A percentile compares a stretch with the other conserved stretches of the same genome.
Conservation (phyloP, 2,329 filamentous ascomycete species). For the Colletotrichum graminicola region DNA sequence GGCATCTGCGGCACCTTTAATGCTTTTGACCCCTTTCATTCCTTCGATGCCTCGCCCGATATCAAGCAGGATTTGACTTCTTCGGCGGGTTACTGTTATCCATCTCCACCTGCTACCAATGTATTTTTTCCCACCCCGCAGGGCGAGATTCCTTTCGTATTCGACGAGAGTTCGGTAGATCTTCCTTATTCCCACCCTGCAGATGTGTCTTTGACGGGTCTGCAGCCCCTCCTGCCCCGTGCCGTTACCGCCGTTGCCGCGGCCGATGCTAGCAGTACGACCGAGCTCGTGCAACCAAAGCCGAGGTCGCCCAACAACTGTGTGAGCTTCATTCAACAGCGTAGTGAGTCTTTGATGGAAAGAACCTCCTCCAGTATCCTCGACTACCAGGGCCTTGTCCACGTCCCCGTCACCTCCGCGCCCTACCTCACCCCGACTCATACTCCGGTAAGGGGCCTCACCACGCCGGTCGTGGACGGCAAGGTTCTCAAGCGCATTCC, state of each 20-base stretch:
- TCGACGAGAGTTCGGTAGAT: slow-evolving; percentile 21
- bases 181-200: slow-evolving; percentile 4
- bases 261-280: not conserved
- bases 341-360: not conserved
- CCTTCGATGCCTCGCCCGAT: not conserved
- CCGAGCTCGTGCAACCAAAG: slow-evolving; percentile 24
- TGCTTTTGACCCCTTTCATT: not conserved
- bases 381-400: slow-evolving; percentile 9
- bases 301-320: slow-evolving; percentile 1
- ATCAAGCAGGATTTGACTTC: not conserved
- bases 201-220: not conserved
- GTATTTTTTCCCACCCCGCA: not conserved
- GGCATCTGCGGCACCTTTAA: not conserved
- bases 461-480: slow-evolving; percentile 32
- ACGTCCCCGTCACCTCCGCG: not conserved
- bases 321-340: not conserved
- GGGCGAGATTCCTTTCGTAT: slow-evolving; percentile 11
- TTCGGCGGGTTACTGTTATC: not conserved
- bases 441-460: slow-evolving; percentile 4
- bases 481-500: slow-evolving; percentile 39
- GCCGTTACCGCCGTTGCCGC: not conserved
- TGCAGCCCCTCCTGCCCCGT: slow-evolving; percentile 1
- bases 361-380: slow-evolving; percentile 19
- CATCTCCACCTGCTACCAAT: not conserved
- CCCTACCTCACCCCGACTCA: not conserved